Percentiles rank a stretch among this genome's conserved stretches.
phyloP scores from a whole-genome alignment of 306 rosid species.

The Citrullus amarus region DNA sequence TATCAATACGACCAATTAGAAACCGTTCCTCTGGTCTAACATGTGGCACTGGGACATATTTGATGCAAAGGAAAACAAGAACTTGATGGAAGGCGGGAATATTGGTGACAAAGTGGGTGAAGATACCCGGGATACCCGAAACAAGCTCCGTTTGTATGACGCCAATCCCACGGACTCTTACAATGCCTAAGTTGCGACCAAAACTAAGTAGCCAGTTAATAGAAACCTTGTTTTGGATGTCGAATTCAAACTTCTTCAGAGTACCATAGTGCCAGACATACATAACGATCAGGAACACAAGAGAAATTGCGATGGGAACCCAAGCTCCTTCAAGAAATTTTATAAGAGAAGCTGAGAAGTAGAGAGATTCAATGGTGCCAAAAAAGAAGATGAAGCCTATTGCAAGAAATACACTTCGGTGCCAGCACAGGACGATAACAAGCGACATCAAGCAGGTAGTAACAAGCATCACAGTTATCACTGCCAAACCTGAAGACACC shows the following conservation, averaged over 20 bases:
- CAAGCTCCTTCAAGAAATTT: constrained; percentile 91
- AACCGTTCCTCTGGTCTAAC: constrained; percentile 72
- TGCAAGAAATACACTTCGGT: constrained; percentile 45
- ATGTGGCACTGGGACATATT: constrained; percentile 70
- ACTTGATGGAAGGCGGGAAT: constrained; percentile 94
- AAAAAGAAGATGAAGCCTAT: constrained; percentile 53
- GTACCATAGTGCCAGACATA: constrained; percentile 90
- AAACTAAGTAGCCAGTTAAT: constrained; percentile 69
- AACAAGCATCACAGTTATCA: constrained; percentile 92
- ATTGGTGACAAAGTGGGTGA: constrained; percentile 89
- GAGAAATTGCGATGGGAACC: constrained; percentile 63
- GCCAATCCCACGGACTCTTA: constrained; percentile 78
- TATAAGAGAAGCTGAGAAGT: constrained; percentile 83
- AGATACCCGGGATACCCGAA: constrained; percentile 79
- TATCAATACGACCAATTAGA: constrained; percentile 71
- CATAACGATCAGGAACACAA: constrained; percentile 42
- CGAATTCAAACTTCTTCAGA: constrained; percentile 61
- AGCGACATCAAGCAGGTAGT: constrained; percentile 96
- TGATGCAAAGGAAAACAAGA: constrained; percentile 89
- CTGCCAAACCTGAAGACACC: constrained; percentile 68
- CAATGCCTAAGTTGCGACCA: constrained; percentile 75
- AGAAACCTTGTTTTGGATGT: constrained; percentile 84
- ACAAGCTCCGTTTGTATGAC: constrained; percentile 76
- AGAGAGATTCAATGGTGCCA: constrained; percentile 74
- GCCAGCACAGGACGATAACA: constrained; percentile 83